These are phyloP conservation scores for Corrigiola litoralis DNA, from an alignment of 179 eudicot genomes.

Conservation along the genomic window DNA sequence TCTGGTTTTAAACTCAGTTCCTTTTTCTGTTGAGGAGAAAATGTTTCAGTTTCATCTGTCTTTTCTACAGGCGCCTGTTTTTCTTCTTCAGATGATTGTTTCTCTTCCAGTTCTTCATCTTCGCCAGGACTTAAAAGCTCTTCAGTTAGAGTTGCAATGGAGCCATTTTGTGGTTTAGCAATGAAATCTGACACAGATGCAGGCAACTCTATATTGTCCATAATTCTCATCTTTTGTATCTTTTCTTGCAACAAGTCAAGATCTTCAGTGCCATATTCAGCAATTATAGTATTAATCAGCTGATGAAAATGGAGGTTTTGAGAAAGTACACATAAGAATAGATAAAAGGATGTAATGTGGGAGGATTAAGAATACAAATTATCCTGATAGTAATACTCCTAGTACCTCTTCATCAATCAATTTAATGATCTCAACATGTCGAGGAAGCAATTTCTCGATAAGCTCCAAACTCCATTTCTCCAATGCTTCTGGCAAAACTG, in stretches of 20 bases:
- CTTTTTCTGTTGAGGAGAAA: conserved; percentile 23
- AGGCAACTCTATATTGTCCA: conserved; percentile 66
- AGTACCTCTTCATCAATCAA: conserved; percentile 74
- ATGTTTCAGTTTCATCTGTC: conserved; percentile 21
- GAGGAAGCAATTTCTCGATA: conserved; percentile 62
- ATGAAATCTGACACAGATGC: conserved; percentile 49
- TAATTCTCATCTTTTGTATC: conserved; percentile 64
- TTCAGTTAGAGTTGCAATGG: conserved; percentile 28
- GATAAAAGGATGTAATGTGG: not conserved
- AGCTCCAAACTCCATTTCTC: conserved; percentile 80
- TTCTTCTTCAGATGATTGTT: conserved; percentile 24
- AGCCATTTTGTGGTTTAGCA: conserved; percentile 41
- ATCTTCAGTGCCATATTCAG: conserved; percentile 59
- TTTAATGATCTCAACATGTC: conserved; percentile 73
- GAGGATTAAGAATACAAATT: not conserved
- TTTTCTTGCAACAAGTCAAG: conserved; percentile 63
- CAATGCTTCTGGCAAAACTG: conserved; percentile 75
- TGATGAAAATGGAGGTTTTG: conserved; percentile 27
- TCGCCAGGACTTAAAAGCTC: conserved; percentile 24
- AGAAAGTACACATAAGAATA: conserved; percentile 7
- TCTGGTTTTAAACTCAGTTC: conserved; percentile 38
- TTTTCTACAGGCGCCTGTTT: conserved; percentile 24
- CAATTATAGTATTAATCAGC: conserved; percentile 53
- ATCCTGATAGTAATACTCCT: conserved; percentile 2
- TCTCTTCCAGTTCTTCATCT: conserved; percentile 22